phyloP scores from a whole-genome alignment of 1,284 basidiomycete genomes.

The Ustilago cynodontis region DNA sequence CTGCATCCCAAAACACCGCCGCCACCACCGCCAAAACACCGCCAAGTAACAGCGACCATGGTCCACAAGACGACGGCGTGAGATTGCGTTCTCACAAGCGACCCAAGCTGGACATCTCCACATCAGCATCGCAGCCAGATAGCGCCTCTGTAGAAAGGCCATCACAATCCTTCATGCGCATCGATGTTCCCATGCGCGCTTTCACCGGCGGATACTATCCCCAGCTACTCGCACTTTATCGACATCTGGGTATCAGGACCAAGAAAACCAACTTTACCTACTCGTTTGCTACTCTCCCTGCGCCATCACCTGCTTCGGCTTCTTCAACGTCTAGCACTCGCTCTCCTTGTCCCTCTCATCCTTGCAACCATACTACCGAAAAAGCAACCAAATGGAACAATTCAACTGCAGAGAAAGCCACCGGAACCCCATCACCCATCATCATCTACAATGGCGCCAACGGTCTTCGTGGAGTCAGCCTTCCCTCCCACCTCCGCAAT shows the following conservation, averaged over 20 bases:
- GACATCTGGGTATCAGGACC: conserved; percentile 48
- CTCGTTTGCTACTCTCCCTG: conserved; percentile 48
- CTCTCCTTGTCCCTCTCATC: conserved; percentile 16
- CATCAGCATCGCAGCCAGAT: background rate
- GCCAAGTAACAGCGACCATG: background rate
- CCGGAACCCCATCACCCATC: conserved; percentile 26
- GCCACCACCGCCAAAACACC: background rate
- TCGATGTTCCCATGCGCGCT: conserved; percentile 68
- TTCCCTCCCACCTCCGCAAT: conserved; percentile 33
- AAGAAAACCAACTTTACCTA: conserved; percentile 60
- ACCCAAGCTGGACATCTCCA: conserved; percentile 1
- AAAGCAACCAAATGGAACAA: background rate
- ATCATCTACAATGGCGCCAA: conserved; percentile 61
- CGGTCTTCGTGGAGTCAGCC: conserved; percentile 47
- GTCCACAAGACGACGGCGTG: background rate
- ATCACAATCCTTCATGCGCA: conserved; percentile 26
- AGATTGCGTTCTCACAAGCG: conserved; percentile 18
- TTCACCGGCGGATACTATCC: conserved; percentile 69
- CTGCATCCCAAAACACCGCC: background rate
- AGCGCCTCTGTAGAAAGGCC: background rate
- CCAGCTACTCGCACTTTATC: conserved; percentile 58
- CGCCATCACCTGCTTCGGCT: background rate
- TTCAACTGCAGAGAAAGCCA: background rate
- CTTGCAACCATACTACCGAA: background rate
- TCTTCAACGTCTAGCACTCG: background rate